phyloP scores from a whole-genome alignment of 805 yeast species.

The Yarrowia keelungensis region DNA sequence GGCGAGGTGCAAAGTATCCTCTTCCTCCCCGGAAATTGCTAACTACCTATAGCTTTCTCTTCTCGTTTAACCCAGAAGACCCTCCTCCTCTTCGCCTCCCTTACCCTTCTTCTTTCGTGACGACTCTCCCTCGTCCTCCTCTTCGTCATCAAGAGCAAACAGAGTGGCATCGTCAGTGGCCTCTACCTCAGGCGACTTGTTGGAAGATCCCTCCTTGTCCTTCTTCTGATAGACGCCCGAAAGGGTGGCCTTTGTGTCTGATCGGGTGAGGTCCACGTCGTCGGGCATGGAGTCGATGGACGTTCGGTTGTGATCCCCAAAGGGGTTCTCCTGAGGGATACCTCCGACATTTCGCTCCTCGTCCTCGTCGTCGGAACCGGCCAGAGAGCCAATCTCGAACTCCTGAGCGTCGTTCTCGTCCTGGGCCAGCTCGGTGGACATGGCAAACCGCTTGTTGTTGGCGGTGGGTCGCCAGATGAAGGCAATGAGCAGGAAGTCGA shows the following conservation, averaged over 20 bases:
- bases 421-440: constrained; percentile 85
- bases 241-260: constrained; percentile 30
- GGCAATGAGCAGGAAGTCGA: constrained; percentile 82
- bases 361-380: constrained; percentile 53
- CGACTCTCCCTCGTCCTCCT: constrained; percentile 28
- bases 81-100: constrained; percentile 31
- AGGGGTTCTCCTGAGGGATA: constrained; percentile 32
- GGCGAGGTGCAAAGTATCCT: no score
- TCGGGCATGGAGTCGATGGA: constrained; percentile 29
- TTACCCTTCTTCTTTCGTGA: constrained; percentile 21
- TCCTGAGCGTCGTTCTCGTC: constrained; percentile 73
- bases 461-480: constrained; percentile 98
- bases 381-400: constrained; percentile 65
- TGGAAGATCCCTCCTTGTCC: constrained; percentile 18
- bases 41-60: no score
- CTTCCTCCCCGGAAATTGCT: no score
- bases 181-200: constrained; percentile 27
- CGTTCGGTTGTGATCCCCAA: constrained; percentile 30
- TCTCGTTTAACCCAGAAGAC: constrained; percentile 9
- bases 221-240: constrained; percentile 36
- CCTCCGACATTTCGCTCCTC: constrained; percentile 39
- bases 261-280: constrained; percentile 27
- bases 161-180: constrained; percentile 35
- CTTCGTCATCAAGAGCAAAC: constrained; percentile 34
- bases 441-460: constrained; percentile 92